A percentile compares a stretch with the other conserved stretches of the same genome.
These are phyloP conservation scores for Retiboletus fuscus DNA, from an alignment of 1,284 basidiomycete genomes.

Conservation along the genomic window DNA sequence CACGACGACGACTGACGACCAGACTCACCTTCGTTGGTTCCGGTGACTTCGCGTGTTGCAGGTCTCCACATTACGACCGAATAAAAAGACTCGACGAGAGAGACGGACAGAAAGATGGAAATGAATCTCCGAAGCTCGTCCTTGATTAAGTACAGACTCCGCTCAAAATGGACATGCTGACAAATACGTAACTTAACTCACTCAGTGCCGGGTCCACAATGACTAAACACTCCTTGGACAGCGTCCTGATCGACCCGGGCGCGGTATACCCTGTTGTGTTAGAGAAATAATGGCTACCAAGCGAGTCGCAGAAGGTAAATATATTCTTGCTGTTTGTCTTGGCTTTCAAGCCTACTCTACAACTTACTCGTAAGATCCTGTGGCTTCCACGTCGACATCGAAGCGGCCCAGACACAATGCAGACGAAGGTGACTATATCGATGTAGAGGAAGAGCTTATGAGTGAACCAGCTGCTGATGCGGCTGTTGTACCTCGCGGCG, in stretches of 20 bases:
- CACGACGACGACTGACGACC: constrained; percentile 32
- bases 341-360: constrained; percentile 13
- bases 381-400: constrained; percentile 48
- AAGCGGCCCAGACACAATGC: constrained; percentile 65
- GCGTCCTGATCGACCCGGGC: background rate
- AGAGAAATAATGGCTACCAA: constrained; percentile 42
- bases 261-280: background rate
- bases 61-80: constrained; percentile 83
- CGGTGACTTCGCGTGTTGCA: constrained; percentile 84
- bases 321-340: background rate
- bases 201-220: constrained; percentile 2
- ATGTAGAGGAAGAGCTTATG: constrained; percentile 65
- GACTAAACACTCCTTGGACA: constrained; percentile 19
- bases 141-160: constrained; percentile 46
- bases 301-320: constrained; percentile 46
- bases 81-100: constrained; percentile 34
- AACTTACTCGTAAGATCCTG: constrained; percentile 32
- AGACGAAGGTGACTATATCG: constrained; percentile 65
- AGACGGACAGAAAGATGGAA: constrained; percentile 42
- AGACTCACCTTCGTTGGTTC: constrained; percentile 81
- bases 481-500: constrained; percentile 70
- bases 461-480: constrained; percentile 64
- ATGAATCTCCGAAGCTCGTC: constrained; percentile 51
- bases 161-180: constrained; percentile 50
- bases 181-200: constrained; percentile 30